Evolutionary conservation across 2,329 filamentous ascomycete genomes (phyloP).

Genomic region (Cordyceps tenuipes): DNA sequence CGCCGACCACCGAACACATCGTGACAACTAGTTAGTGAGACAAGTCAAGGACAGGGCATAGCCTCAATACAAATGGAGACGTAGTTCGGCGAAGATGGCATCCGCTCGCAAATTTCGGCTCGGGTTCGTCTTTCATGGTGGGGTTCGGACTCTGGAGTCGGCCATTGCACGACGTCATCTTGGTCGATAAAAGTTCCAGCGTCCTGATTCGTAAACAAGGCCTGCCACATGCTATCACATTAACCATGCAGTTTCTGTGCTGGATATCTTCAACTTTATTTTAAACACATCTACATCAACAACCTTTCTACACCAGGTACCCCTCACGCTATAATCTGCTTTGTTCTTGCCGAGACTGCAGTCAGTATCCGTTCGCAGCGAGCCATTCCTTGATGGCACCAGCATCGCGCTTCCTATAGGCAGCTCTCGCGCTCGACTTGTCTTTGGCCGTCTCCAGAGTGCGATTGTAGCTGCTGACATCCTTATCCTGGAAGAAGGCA

Average conservation of each 20-base stretch:
- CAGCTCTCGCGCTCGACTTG: conserved; percentile 73
- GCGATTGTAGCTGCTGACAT: conserved; percentile 78
- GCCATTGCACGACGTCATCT: background rate
- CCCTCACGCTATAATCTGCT: background rate
- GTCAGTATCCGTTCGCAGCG: conserved; percentile 37
- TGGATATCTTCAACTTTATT: background rate
- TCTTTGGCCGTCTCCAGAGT: conserved; percentile 80
- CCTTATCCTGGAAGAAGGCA: conserved; percentile 76
- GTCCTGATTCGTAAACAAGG: background rate
- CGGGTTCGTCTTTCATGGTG: no score
- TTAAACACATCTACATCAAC: background rate
- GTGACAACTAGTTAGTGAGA: no score
- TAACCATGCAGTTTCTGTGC: background rate
- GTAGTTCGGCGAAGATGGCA: background rate
- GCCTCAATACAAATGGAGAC: background rate
- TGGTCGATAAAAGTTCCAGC: background rate
- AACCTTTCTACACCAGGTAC: background rate
- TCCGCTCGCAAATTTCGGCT: background rate
- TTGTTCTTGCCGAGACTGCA: background rate
- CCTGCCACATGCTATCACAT: background rate
- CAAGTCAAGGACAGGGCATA: background rate
- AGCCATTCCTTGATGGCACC: conserved; percentile 73
- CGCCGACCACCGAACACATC: background rate
- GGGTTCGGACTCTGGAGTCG: background rate
- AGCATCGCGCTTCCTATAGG: conserved; percentile 72